Evolutionary conservation across 2,329 filamentous ascomycete genomes (phyloP), one percentile per base, ranked within the genome.

Genomic region (Aspergillus floridensis): DNA sequence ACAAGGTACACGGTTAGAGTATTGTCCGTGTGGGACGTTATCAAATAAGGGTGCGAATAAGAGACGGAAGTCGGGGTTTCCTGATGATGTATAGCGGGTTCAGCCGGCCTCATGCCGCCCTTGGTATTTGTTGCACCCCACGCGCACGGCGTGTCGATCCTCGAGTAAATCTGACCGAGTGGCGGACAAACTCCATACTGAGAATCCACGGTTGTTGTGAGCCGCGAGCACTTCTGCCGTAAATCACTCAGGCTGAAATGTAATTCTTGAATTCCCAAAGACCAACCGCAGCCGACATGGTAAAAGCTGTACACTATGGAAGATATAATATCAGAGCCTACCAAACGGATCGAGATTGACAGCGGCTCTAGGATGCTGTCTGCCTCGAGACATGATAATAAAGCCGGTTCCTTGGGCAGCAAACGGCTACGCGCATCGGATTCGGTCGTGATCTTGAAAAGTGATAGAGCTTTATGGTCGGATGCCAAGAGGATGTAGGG

Each of bases 261-360:
- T 48, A 97, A 79, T 73, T 97, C 93, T 73, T 98, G 93, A n/a
- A 98, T 85, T 2, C 92, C 93, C 16, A 96, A 84, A 7, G 90
- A 92, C 91, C 93, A 97, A 29, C 92, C 92, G 48, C 86, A 87
- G 3, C 88, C 81, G 66, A 87, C 86, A 2, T 90, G 89, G 16
- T 89, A 87, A 64, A 96, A 86, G 0, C 91, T 90, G 72, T 96
- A 97, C 1, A 91, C 93, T 60, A 97, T 90, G 0, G 91, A 92
- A 2, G 91, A 89, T n/a, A 92, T 84, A 19, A 91, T 84, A 11
- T 84, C 84, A 3, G 80, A 78, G 0, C 84, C 72, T 14, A 86
- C 86, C 26, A 81, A 84, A n/a, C 92, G 86, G 41, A 98, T 84
- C 0, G 91, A 93, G n/a, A 96, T 77, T 0, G 92, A 91, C 10